Conservation (phyloP, 2,329 filamentous ascomycete genomes). For the Curvularia eragrostidis region DNA sequence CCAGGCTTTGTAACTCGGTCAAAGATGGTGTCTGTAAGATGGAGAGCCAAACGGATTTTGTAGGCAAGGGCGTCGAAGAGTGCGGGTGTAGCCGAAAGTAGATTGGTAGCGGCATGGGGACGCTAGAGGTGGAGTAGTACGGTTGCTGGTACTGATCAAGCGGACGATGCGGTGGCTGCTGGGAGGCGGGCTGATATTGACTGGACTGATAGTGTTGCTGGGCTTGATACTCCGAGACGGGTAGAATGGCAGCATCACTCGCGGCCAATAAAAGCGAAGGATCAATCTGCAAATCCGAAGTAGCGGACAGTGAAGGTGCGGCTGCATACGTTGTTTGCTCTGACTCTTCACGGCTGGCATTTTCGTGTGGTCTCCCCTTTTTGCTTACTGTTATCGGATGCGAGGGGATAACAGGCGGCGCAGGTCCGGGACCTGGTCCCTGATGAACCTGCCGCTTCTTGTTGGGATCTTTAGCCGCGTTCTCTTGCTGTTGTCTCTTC, state of each 20-base stretch:
- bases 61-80: constrained; percentile 61
- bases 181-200: constrained; percentile 42
- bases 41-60: constrained; percentile 68
- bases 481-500: constrained; percentile 76
- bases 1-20: constrained; percentile 67
- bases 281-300: constrained; percentile 67
- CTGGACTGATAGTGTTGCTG: constrained; percentile 20
- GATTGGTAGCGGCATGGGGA: constrained; percentile 62
- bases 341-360: constrained; percentile 2
- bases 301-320: constrained; percentile 35
- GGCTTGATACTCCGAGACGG: constrained; percentile 29
- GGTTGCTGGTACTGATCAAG: constrained; percentile 20
- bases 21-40: constrained; percentile 66
- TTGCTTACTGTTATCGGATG: constrained; percentile 26
- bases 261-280: constrained; percentile 67
- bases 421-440: constrained; percentile 54
- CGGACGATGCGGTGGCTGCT: not conserved
- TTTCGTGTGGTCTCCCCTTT: constrained; percentile 41
- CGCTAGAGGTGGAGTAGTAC: constrained; percentile 5
- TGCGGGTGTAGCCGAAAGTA: constrained; percentile 38
- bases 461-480: constrained; percentile 61
- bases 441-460: constrained; percentile 51
- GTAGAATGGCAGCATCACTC: constrained; percentile 54
- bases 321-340: constrained; percentile 22
- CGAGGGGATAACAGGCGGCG: constrained; percentile 35